Conservation (phyloP, 345 rosid species). For the Iberis pinnata region DNA sequence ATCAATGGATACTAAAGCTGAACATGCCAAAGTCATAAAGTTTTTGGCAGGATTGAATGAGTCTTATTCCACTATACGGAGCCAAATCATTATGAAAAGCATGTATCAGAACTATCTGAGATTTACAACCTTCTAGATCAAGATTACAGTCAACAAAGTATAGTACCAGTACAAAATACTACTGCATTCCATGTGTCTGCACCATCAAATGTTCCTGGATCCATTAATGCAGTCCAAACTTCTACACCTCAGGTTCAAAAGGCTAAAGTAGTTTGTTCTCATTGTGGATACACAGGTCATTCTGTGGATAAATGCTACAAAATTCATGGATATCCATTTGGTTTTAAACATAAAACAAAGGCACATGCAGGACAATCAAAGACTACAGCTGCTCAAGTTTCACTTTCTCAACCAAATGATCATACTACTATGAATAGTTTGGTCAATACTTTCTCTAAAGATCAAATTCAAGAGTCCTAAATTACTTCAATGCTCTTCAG, state of each 20-base stretch:
- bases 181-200: not conserved
- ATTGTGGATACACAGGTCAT: too few species aligned
- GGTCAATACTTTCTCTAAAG: not conserved
- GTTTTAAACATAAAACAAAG: not conserved
- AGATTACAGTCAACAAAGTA: not conserved
- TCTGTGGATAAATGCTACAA: too few species aligned
- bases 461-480: not conserved
- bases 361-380: not conserved
- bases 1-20: accelerated
- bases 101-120: not conserved
- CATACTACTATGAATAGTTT: too few species aligned
- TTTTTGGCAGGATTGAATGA: not conserved
- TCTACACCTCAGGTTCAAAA: not conserved
- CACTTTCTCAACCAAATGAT: not conserved
- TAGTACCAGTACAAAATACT: not conserved
- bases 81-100: not conserved
- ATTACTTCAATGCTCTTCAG: not conserved
- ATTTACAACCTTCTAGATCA: not conserved
- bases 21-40: not conserved
- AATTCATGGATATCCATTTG: not conserved
- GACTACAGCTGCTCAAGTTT: not conserved
- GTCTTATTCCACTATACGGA: not conserved
- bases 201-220: not conserved
- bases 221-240: not conserved
- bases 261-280: too few species aligned